Percentiles rank a stretch among this genome's conserved stretches.
phyloP scores from a whole-genome alignment of 768 basidiomycete species.

The Mycena belliarum region DNA sequence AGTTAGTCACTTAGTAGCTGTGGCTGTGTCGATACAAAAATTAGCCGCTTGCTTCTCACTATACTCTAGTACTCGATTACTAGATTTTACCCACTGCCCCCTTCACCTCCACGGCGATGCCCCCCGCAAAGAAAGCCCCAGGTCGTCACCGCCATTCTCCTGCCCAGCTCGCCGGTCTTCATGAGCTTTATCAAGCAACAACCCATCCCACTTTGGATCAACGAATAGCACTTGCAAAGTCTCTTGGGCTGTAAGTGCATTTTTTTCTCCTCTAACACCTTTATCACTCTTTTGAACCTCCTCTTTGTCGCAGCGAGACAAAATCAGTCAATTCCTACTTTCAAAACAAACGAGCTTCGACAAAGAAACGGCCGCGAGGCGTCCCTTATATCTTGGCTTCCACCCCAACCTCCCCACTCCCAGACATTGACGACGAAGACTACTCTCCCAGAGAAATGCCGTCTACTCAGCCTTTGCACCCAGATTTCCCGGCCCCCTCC shows the following conservation, averaged over 20 bases:
- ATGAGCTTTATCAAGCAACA: constrained; percentile 74
- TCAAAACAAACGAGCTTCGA: constrained; percentile 82
- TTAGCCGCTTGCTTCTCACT: too few species aligned
- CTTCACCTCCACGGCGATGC: neutral
- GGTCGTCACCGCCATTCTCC: constrained; percentile 68
- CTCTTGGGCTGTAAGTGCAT: constrained; percentile 69
- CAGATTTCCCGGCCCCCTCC: neutral
- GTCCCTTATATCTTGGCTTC: constrained; percentile 1
- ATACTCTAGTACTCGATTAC: too few species aligned
- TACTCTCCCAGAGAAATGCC: neutral
- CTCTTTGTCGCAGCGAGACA: constrained; percentile 57
- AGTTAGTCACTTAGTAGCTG: too few species aligned
- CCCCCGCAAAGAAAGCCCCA: constrained; percentile 12
- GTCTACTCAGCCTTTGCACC: neutral
- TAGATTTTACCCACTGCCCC: neutral
- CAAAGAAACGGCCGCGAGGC: constrained; percentile 63
- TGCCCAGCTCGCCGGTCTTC: constrained; percentile 71
- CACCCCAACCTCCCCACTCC: neutral
- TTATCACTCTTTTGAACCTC: constrained; percentile 7
- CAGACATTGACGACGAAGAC: neutral
- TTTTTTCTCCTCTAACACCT: neutral
- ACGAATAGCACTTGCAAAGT: constrained; percentile 65
- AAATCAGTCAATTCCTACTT: constrained; percentile 88
- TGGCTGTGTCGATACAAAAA: too few species aligned
- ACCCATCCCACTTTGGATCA: constrained; percentile 74